Evolutionary conservation across 805 yeast genomes (phyloP), one percentile per base, ranked within the genome.

Genomic region (Saccharomycopsis javanensis): DNA sequence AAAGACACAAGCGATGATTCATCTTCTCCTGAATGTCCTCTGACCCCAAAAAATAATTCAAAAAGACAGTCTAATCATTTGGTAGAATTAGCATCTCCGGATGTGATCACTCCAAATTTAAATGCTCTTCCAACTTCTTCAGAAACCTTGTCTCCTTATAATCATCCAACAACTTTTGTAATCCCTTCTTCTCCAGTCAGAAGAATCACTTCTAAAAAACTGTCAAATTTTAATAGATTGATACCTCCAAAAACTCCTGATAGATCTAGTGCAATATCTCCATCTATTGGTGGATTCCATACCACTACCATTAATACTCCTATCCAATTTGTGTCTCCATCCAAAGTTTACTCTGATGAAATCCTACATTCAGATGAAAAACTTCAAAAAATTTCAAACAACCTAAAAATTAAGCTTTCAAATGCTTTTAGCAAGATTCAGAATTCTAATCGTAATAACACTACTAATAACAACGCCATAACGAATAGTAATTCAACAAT

Each of bases 381-480:
- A 51, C 53, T 60, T 16, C 57, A 54, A 51, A 61, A 62, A 60
- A 56, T 65, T 37, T 62, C 67, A 8, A 55, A 60, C 28, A 66
- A 61, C 31, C 56, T 67, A 33, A 60, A 62, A 37, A 60, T 63
- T 15, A 63, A 68, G 34, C 59, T 67, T 23, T 58, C 68, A 18
- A 60, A 61, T 60, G 69, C 70, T 13, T 63, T 66, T 60, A 33
- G 60, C 18, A 67, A 66, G 54, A 67, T 67, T 11, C 68, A 67
- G 45, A 56, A 67, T 20, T 42, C 38, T 66, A 66, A 31, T 62
- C 65, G 38, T 10, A 46, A 18, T 45, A 51, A 11, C 51, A 38
- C 7, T 38, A 42, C 15, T 16, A 13, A 23, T 11, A 13, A 18
- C 28, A 38, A 6, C 11, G 31, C 13, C 50, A 50, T 20, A 31